Percentiles rank a stretch among this genome's conserved stretches.
These are phyloP conservation scores for Pseudohalonectria lignicola DNA, from an alignment of 2,329 filamentous ascomycete species.

Conservation along the genomic window DNA sequence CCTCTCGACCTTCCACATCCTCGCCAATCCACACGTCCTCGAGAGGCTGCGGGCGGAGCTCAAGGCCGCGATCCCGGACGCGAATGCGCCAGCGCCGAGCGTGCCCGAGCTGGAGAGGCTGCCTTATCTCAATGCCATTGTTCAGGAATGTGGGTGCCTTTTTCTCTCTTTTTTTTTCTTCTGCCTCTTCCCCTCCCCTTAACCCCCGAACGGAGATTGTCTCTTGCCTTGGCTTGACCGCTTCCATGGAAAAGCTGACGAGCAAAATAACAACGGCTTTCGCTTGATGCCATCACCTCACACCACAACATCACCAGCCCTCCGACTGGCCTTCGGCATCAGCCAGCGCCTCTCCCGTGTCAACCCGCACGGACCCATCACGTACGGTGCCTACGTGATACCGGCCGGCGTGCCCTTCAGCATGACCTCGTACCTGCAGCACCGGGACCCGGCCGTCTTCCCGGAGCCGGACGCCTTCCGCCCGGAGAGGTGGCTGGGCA, in stretches of 20 bases:
- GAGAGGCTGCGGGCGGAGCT: background rate
- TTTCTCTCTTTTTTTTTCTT: too few relatives aligned
- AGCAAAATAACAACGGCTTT: too few relatives aligned
- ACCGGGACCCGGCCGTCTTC: constrained; percentile 11
- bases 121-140: constrained; percentile 7
- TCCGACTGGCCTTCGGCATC: constrained; percentile 8
- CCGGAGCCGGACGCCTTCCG: constrained; percentile 7
- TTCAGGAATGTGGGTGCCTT: too few relatives aligned
- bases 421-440: constrained; percentile 5
- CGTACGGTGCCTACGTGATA: background rate
- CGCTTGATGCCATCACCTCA: too few relatives aligned
- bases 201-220: too few relatives aligned
- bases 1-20: constrained; percentile 9
- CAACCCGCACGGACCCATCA: too few relatives aligned
- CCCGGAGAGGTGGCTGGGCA: constrained; percentile 11
- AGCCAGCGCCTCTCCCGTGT: too few relatives aligned
- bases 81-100: background rate
- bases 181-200: too few relatives aligned
- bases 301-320: too few relatives aligned
- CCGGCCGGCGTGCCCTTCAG: background rate
- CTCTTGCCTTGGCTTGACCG: too few relatives aligned
- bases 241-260: too few relatives aligned
- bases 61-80: background rate
- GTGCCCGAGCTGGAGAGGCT: constrained; percentile 2
- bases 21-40: constrained; percentile 3